These are phyloP conservation scores for Suillus subluteus DNA, from an alignment of 768 basidiomycete genomes.

Conservation along the genomic window DNA sequence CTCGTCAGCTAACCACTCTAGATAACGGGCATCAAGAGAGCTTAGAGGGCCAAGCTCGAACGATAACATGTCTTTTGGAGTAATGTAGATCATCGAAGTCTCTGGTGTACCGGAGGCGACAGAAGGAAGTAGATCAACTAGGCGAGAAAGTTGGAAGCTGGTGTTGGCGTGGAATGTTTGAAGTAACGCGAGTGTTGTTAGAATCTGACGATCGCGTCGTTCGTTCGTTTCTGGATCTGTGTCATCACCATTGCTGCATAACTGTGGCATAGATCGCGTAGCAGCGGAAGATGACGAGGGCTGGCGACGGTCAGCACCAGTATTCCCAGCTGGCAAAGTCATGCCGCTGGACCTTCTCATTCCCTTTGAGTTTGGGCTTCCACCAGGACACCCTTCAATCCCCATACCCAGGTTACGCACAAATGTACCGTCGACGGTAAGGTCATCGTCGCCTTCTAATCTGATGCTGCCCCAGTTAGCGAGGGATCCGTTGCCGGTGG, in stretches of 20 bases:
- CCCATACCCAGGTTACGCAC: slow-evolving; percentile 69
- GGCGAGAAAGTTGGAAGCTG: slow-evolving; percentile 56
- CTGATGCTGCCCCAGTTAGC: slow-evolving; percentile 59
- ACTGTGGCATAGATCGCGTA: slow-evolving; percentile 29
- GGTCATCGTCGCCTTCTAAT: slow-evolving; percentile 70
- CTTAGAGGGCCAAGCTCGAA: slow-evolving; percentile 81
- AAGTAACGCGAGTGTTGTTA: slow-evolving; percentile 60
- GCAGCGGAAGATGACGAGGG: slow-evolving; percentile 34
- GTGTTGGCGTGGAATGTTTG: slow-evolving; percentile 72
- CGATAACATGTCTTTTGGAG: slow-evolving; percentile 63
- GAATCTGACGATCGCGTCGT: slow-evolving; percentile 40
- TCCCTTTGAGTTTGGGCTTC: slow-evolving; percentile 37
- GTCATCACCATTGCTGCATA: slow-evolving; percentile 26
- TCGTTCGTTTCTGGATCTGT: slow-evolving; percentile 19
- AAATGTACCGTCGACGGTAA: slow-evolving; percentile 44
- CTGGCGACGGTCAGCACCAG: slow-evolving; percentile 32
- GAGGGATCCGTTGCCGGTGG: slow-evolving; percentile 48
- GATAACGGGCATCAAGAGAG: slow-evolving; percentile 66
- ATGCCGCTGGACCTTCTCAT: slow-evolving; percentile 51
- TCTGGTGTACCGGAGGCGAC: slow-evolving; percentile 18
- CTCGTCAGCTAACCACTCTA: slow-evolving; percentile 77
- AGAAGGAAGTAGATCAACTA: slow-evolving; percentile 32
- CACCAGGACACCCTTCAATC: slow-evolving; percentile 63
- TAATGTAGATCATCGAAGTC: slow-evolving; percentile 45
- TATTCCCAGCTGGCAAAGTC: slow-evolving; percentile 50